Conservation (phyloP, 352 stramenopile species). For the Albugo laibachii region DNA sequence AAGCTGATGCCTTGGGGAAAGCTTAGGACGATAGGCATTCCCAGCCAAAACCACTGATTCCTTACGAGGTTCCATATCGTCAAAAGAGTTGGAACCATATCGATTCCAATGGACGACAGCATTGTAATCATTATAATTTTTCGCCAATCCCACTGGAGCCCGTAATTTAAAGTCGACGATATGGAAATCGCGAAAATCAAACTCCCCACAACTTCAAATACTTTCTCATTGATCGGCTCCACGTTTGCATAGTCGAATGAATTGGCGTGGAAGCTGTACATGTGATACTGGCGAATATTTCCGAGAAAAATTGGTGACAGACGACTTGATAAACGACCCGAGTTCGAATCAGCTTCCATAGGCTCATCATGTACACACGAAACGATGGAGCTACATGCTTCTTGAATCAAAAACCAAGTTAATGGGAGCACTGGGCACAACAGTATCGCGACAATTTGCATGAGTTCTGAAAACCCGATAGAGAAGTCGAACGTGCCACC, state of each 20-base stretch:
- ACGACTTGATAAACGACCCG: constrained; percentile 54
- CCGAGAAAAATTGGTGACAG: constrained; percentile 46
- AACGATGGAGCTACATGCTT: background rate
- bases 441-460: constrained; percentile 15
- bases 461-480: constrained; percentile 15
- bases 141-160: constrained; percentile 44
- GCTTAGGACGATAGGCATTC: constrained; percentile 20
- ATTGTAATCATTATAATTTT: constrained; percentile 20
- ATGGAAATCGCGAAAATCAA: constrained; percentile 31
- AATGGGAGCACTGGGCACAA: constrained; percentile 19
- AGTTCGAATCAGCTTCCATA: constrained; percentile 36
- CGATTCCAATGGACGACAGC: constrained; percentile 16
- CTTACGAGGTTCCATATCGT: constrained; percentile 41
- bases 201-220: constrained; percentile 33
- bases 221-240: constrained; percentile 31
- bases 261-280: constrained; percentile 33
- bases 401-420: constrained; percentile 22
- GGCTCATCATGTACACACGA: constrained; percentile 17
- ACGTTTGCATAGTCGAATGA: constrained; percentile 29
- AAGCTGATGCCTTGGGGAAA: constrained; percentile 49
- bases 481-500: constrained; percentile 24
- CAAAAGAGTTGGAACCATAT: constrained; percentile 16
- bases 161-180: constrained; percentile 25
- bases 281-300: constrained; percentile 32
- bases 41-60: constrained; percentile 41